phyloP scores from a whole-genome alignment of 1,284 basidiomycete species.

The Bjerkandera adusta region DNA sequence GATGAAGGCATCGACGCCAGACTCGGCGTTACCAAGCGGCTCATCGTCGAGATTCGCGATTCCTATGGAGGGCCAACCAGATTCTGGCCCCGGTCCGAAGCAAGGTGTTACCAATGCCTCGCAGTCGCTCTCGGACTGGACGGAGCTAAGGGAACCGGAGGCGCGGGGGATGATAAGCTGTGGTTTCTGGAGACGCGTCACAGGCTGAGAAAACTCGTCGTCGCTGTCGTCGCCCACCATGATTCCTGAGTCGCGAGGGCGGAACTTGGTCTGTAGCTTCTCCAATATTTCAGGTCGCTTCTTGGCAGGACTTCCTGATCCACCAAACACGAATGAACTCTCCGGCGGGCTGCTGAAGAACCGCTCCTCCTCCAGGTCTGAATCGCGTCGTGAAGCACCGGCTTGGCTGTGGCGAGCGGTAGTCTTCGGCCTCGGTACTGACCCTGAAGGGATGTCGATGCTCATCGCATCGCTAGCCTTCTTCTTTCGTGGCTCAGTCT shows the following conservation, averaged over 20 bases:
- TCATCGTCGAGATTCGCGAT: conserved; percentile 41
- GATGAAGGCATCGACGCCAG: conserved; percentile 64
- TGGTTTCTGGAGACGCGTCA: neutral
- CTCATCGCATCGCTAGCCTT: conserved; percentile 19
- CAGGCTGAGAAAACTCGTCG: conserved; percentile 9
- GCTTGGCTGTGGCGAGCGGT: conserved; percentile 64
- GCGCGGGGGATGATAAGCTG: conserved; percentile 37
- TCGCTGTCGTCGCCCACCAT: conserved; percentile 45
- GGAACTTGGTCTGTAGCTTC: conserved; percentile 62
- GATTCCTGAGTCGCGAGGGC: conserved; percentile 66
- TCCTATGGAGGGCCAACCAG: conserved; percentile 63
- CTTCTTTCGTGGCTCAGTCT: conserved; percentile 22
- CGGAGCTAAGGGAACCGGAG: conserved; percentile 59
- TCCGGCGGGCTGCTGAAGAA: conserved; percentile 46
- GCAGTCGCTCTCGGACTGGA: conserved; percentile 52
- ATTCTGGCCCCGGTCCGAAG: conserved; percentile 46
- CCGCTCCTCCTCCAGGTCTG: conserved; percentile 55
- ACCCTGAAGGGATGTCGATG: conserved; percentile 12
- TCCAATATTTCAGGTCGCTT: conserved; percentile 35
- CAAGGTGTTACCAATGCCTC: conserved; percentile 69
- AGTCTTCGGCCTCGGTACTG: conserved; percentile 26
- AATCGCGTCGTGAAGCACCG: conserved; percentile 26
- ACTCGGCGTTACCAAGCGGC: conserved; percentile 24
- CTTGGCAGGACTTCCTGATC: conserved; percentile 56
- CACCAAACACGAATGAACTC: conserved; percentile 53